Evolutionary conservation across 1,284 basidiomycete genomes (phyloP).

Genomic region (Boletus smithii): DNA sequence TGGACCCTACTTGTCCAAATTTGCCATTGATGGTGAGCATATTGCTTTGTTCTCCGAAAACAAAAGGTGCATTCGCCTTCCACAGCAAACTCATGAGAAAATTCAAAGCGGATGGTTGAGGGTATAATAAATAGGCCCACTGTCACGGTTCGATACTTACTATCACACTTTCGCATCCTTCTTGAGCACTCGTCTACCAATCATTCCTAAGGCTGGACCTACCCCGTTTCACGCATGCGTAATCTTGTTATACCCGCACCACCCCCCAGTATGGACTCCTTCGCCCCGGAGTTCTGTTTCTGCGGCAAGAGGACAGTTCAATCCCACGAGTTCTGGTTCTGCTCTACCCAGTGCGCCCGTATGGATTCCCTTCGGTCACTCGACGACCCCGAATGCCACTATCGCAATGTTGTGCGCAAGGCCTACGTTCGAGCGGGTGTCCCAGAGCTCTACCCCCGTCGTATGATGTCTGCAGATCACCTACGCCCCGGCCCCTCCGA

Average conservation of each 20-base stretch:
- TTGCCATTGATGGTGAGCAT: not conserved
- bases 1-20: not conserved
- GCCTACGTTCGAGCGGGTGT: conserved; percentile 13
- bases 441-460: conserved; percentile 3
- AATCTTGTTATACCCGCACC: conserved; percentile 3
- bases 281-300: conserved; percentile 19
- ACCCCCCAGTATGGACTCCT: conserved; percentile 15
- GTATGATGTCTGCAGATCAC: conserved; percentile 12
- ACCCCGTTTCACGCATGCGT: not conserved
- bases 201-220: not conserved
- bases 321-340: conserved; percentile 31
- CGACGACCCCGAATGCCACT: conserved; percentile 20
- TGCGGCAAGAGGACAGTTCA: conserved; percentile 24
- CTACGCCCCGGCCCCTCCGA: not conserved
- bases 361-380: conserved; percentile 30
- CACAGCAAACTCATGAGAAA: conserved; percentile 6
- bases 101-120: conserved; percentile 7
- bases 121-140: conserved; percentile 13
- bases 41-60: conserved; percentile 13
- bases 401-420: conserved; percentile 20
- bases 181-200: not conserved
- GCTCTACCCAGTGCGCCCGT: conserved; percentile 29
- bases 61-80: not conserved
- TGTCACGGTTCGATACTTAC: not conserved
- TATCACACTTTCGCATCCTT: not conserved